Conservation (phyloP, 768 basidiomycete genomes). For the Gymnopilus dilepis region DNA sequence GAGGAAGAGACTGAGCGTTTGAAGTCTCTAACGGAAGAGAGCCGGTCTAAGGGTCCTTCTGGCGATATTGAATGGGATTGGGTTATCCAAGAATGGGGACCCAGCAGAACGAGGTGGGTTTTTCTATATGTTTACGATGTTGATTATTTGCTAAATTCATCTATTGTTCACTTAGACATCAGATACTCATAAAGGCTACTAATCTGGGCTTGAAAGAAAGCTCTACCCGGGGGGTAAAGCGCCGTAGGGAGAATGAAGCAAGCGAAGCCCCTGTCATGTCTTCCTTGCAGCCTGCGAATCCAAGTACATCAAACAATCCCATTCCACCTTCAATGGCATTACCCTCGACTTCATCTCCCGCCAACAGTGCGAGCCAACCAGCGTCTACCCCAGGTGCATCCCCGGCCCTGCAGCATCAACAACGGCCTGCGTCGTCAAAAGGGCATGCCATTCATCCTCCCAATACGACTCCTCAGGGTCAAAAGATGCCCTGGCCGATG, state of each 20-base stretch:
- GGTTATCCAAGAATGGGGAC: slow-evolving; percentile 76
- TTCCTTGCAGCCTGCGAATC: slow-evolving; percentile 38
- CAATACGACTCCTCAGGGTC: slow-evolving; percentile 24
- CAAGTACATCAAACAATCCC: slow-evolving; percentile 29
- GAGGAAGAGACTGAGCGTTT: slow-evolving; percentile 77
- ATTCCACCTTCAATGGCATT: slow-evolving; percentile 37
- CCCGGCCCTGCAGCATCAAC: slow-evolving; percentile 54
- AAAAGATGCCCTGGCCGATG: slow-evolving; percentile 68
- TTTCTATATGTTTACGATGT: not conserved
- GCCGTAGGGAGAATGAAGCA: slow-evolving; percentile 42
- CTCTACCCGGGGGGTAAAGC: slow-evolving; percentile 63
- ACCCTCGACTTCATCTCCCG: slow-evolving; percentile 26
- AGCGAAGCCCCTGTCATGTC: slow-evolving; percentile 31
- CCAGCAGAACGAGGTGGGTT: slow-evolving; percentile 69
- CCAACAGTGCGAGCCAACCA: slow-evolving; percentile 41
- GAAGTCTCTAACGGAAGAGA: slow-evolving; percentile 72
- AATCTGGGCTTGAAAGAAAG: slow-evolving; percentile 80
- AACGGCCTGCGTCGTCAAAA: slow-evolving; percentile 43
- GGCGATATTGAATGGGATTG: slow-evolving; percentile 84
- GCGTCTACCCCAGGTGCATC: slow-evolving; percentile 55
- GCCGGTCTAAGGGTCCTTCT: slow-evolving; percentile 49
- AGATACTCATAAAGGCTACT: slow-evolving; percentile 84
- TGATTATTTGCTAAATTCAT: slow-evolving; percentile 2
- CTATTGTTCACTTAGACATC: slow-evolving; percentile 55
- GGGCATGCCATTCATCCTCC: slow-evolving; percentile 25